Evolutionary conservation across 2,329 filamentous ascomycete genomes (phyloP).

Genomic region (Nemania diffusa): DNA sequence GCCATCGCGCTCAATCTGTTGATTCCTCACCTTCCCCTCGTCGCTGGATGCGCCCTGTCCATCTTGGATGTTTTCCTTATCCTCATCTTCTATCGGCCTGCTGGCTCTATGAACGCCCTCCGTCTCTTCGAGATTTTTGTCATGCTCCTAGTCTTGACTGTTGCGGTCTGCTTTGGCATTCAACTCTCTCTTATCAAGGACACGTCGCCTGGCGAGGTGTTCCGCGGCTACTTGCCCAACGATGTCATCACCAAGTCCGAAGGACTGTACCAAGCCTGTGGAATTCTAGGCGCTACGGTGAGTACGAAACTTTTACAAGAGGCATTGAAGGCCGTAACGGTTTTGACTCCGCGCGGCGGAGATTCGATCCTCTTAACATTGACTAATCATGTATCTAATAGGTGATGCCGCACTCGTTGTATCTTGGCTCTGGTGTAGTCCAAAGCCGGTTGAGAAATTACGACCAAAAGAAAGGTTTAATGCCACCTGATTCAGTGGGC

Average conservation of each 20-base stretch:
- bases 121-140: conserved; percentile 74
- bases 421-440: conserved; percentile 75
- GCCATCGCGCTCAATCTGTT: conserved; percentile 76
- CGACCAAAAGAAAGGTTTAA: conserved; percentile 66
- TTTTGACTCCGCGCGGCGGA: not conserved
- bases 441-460: conserved; percentile 74
- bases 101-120: conserved; percentile 67
- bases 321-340: not conserved
- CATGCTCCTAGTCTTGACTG: conserved; percentile 70
- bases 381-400: conserved; percentile 47
- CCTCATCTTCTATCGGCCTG: conserved; percentile 72
- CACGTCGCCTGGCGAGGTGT: conserved; percentile 67
- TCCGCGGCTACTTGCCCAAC: conserved; percentile 73
- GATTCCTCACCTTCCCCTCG: conserved; percentile 70
- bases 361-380: not conserved
- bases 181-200: conserved; percentile 71
- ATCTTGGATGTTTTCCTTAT: conserved; percentile 76
- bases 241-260: conserved; percentile 65
- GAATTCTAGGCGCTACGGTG: conserved; percentile 78
- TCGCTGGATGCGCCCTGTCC: conserved; percentile 74
- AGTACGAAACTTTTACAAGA: conserved; percentile 21
- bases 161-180: conserved; percentile 76
- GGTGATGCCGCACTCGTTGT: conserved; percentile 59
- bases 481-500: conserved; percentile 50
- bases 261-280: conserved; percentile 76